phyloP scores from a whole-genome alignment of 768 basidiomycete species.

The Scleroderma citrinum region DNA sequence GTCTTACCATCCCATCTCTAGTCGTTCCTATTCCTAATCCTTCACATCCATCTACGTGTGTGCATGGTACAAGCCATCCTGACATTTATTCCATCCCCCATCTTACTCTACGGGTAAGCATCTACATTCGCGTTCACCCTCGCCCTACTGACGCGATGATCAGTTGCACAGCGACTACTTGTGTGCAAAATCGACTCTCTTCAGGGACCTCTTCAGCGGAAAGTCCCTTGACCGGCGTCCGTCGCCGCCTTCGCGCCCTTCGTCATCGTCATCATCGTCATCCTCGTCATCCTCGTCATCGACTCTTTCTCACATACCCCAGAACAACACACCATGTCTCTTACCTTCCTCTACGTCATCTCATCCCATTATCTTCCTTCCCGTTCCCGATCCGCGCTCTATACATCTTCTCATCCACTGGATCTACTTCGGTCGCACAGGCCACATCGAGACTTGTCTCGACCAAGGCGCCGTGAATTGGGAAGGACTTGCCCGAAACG shows the following conservation, averaged over 20 bases:
- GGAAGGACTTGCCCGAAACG: slow-evolving; percentile 86
- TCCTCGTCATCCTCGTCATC: slow-evolving; percentile 15
- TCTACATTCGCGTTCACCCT: not conserved
- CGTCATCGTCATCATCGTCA: slow-evolving; percentile 3
- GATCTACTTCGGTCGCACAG: slow-evolving; percentile 75
- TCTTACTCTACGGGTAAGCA: slow-evolving; percentile 56
- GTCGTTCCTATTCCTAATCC: slow-evolving; percentile 47
- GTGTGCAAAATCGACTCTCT: slow-evolving; percentile 71
- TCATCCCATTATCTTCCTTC: slow-evolving; percentile 67
- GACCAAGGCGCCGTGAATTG: slow-evolving; percentile 62
- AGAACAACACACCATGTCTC: slow-evolving; percentile 56
- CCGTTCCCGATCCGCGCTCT: slow-evolving; percentile 67
- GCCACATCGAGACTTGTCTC: slow-evolving; percentile 62
- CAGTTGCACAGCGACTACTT: slow-evolving; percentile 81
- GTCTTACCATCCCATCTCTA: slow-evolving; percentile 14
- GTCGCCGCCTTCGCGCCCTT: slow-evolving; percentile 5
- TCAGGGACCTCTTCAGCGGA: slow-evolving; percentile 67
- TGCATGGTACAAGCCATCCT: slow-evolving; percentile 32
- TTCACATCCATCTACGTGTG: slow-evolving; percentile 8
- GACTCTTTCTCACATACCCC: slow-evolving; percentile 33
- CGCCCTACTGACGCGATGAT: slow-evolving; percentile 2
- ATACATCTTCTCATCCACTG: slow-evolving; percentile 71
- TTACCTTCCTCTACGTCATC: slow-evolving; percentile 55
- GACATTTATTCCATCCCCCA: slow-evolving; percentile 45
- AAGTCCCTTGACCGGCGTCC: slow-evolving; percentile 44